Evolutionary conservation across 108 stramenopile genomes (phyloP).

Genomic region (Poteriospumella lacustris): DNA sequence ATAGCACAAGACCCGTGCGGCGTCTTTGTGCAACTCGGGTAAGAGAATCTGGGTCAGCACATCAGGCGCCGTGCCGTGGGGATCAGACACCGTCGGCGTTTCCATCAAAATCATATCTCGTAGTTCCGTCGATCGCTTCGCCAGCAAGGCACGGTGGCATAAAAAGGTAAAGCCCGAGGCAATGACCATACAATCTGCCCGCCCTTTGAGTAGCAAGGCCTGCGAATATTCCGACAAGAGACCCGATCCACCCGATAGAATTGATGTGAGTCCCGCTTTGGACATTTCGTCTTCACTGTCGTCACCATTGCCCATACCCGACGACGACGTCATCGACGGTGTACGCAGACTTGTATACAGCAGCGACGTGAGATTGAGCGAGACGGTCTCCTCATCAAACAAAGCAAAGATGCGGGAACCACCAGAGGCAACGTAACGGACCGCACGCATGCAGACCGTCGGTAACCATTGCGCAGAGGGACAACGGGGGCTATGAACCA

Average conservation of each 20-base stretch:
- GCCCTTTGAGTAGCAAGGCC: not conserved
- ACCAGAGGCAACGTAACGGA: not conserved
- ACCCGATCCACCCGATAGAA: not conserved
- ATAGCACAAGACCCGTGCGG: not conserved
- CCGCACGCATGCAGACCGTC: not conserved
- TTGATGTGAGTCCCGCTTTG: no score
- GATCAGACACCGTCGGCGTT: not conserved
- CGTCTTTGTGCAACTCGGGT: not conserved
- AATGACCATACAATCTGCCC: slow-evolving; percentile 19
- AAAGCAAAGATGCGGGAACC: not conserved
- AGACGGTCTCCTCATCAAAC: not conserved
- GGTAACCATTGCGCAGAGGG: slow-evolving; percentile 9
- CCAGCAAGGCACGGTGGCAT: not conserved
- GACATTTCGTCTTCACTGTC: not conserved
- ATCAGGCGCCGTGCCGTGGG: not conserved
- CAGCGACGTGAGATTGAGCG: not conserved
- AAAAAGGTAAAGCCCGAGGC: not conserved
- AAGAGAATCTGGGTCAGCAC: not conserved
- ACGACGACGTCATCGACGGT: not conserved
- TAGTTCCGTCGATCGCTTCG: not conserved
- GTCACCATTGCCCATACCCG: not conserved
- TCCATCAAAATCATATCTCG: slow-evolving; percentile 2
- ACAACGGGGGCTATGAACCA: not conserved
- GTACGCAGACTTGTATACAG: not conserved
- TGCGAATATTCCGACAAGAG: not conserved